Conservation (phyloP, 495 filamentous ascomycete species). For the Tuber microsphaerosporum region DNA sequence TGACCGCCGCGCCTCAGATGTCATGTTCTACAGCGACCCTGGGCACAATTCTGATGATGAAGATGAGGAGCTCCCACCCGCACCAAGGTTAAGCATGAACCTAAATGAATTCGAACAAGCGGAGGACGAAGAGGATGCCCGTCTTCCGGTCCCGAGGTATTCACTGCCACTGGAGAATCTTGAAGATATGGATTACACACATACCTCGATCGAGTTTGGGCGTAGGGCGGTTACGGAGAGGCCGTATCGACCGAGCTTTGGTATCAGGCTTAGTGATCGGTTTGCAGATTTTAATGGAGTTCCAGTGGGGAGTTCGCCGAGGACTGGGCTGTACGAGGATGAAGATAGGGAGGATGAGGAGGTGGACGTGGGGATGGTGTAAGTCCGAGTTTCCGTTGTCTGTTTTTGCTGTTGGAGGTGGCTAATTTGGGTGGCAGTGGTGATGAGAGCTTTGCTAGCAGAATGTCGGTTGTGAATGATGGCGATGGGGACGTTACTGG, state of each 20-base stretch:
- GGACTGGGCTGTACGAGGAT: not conserved
- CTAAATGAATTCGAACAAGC: constrained; percentile 15
- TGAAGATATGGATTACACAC: constrained; percentile 26
- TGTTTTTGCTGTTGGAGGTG: not conserved
- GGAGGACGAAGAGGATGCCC: constrained; percentile 17
- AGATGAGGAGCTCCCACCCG: constrained; percentile 17
- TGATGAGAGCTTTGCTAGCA: constrained; percentile 3
- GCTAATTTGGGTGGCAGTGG: not conserved
- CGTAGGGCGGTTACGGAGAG: constrained; percentile 28
- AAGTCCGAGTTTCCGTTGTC: not conserved
- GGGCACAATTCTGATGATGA: constrained; percentile 14
- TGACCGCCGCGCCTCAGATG: constrained; percentile 24
- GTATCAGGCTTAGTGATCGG: constrained; percentile 16
- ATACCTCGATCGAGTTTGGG: constrained; percentile 25
- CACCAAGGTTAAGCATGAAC: constrained; percentile 17
- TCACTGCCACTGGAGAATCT: constrained; percentile 10
- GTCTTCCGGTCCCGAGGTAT: constrained; percentile 12
- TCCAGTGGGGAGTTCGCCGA: not conserved
- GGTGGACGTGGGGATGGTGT: constrained; percentile 3
- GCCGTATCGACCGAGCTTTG: constrained; percentile 18
- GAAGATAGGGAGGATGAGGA: constrained; percentile 11
- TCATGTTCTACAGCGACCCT: constrained; percentile 30
- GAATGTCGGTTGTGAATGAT: constrained; percentile 16
- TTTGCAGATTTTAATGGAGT: constrained; percentile 18
- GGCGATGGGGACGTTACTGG: constrained; percentile 22